These are phyloP conservation scores for Myxozyma udenii DNA, from an alignment of 805 yeast genomes.

Conservation along the genomic window DNA sequence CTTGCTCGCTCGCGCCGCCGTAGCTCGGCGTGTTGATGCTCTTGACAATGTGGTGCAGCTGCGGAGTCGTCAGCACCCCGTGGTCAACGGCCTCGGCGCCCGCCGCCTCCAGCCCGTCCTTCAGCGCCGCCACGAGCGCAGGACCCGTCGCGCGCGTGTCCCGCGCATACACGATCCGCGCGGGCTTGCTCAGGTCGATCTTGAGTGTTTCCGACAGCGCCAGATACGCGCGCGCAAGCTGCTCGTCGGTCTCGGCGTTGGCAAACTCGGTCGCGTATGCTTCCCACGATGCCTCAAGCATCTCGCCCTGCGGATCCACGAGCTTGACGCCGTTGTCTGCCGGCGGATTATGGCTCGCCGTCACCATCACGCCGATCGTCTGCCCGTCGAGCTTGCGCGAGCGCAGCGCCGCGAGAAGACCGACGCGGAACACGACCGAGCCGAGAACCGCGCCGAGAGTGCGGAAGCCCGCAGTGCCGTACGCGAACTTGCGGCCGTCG, in stretches of 20 bases:
- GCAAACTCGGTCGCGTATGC: slow-evolving; percentile 73
- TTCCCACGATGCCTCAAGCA: slow-evolving; percentile 63
- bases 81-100: slow-evolving; percentile 51
- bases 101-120: slow-evolving; percentile 56
- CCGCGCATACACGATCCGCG: slow-evolving; percentile 63
- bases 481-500: slow-evolving; percentile 47
- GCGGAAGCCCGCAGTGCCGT: slow-evolving; percentile 98
- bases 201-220: slow-evolving; percentile 43
- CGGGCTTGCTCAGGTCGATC: slow-evolving; percentile 42
- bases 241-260: slow-evolving; percentile 54
- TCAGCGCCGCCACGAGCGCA: slow-evolving; percentile 54
- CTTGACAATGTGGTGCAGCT: slow-evolving; percentile 82
- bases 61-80: slow-evolving; percentile 87
- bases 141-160: slow-evolving; percentile 88
- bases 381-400: slow-evolving; percentile 67
- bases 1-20: slow-evolving; percentile 62
- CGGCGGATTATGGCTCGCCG: slow-evolving; percentile 49
- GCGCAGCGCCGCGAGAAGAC: slow-evolving; percentile 76
- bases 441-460: slow-evolving; percentile 66
- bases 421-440: slow-evolving; percentile 79
- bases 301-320: slow-evolving; percentile 65
- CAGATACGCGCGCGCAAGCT: slow-evolving; percentile 43
- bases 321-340: slow-evolving; percentile 87
- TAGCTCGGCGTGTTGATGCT: slow-evolving; percentile 61
- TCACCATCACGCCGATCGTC: slow-evolving; percentile 91